Evolutionary conservation across 2,329 filamentous ascomycete genomes (phyloP).

Genomic region (Cryphonectria japonica): DNA sequence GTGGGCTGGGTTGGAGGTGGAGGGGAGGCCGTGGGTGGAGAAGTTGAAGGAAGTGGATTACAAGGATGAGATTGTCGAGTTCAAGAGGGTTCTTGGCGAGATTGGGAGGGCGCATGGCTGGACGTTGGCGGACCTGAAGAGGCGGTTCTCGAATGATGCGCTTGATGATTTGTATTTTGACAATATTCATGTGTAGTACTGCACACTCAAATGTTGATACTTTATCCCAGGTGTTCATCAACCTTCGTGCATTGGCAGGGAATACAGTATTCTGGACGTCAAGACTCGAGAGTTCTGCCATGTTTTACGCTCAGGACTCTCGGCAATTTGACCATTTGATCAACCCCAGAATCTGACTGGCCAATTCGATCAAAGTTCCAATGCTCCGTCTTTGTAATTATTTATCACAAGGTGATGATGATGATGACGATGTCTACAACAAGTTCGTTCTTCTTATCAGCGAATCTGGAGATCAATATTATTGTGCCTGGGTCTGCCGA

Average conservation of each 20-base stretch:
- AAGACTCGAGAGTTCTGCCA: too few species aligned
- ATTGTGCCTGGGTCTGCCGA: background rate
- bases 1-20: constrained; percentile 42
- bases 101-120: constrained; percentile 47
- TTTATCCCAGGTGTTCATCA: too few species aligned
- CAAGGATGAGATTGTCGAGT: constrained; percentile 43
- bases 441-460: background rate
- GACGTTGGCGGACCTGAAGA: constrained; percentile 42
- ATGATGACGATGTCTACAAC: background rate
- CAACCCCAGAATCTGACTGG: too few species aligned
- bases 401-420: background rate
- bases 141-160: constrained; percentile 46
- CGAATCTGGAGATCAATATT: background rate
- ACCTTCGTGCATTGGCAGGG: too few species aligned
- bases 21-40: constrained; percentile 36
- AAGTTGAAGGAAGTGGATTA: constrained; percentile 45
- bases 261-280: too few species aligned
- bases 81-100: constrained; percentile 38
- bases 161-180: constrained; percentile 39
- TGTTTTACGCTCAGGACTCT: too few species aligned
- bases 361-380: background rate
- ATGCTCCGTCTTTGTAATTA: background rate
- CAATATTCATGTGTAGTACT: background rate
- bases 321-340: too few species aligned
- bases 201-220: too few species aligned